Evolutionary conservation across 371 early-diverging fungal genomes (phyloP).

Genomic region (Mortierella sp.): DNA sequence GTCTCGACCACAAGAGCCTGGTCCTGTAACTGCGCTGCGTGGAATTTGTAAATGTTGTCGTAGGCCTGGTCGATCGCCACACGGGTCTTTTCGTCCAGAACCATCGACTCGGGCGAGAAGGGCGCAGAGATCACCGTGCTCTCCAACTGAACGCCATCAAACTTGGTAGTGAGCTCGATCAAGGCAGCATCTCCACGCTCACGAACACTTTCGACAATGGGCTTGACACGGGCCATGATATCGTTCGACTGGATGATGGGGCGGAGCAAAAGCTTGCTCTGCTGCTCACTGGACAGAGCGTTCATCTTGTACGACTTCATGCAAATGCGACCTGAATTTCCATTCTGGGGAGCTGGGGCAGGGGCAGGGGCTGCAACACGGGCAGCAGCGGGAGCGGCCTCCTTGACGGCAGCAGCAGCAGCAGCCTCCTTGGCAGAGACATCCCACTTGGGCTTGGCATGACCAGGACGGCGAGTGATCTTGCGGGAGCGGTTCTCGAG

Average conservation of each 20-base stretch:
- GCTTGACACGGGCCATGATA: conserved; percentile 88
- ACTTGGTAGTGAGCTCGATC: conserved; percentile 86
- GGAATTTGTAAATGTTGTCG: conserved; percentile 93
- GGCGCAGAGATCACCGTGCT: conserved; percentile 86
- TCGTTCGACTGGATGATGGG: conserved; percentile 93
- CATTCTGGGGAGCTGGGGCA: conserved; percentile 35
- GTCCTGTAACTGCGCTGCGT: conserved; percentile 89
- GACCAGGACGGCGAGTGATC: conserved; percentile 92
- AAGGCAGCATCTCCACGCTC: conserved; percentile 90
- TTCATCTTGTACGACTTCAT: conserved; percentile 73
- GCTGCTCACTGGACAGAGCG: conserved; percentile 63
- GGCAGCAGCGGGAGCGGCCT: conserved; percentile 39
- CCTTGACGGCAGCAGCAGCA: conserved; percentile 34
- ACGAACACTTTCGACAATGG: conserved; percentile 91
- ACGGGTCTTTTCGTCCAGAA: conserved; percentile 76
- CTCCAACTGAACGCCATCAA: conserved; percentile 87
- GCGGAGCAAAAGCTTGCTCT: conserved; percentile 80
- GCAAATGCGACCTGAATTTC: conserved; percentile 65
- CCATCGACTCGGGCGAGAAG: conserved; percentile 78
- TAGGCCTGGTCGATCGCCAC: conserved; percentile 95
- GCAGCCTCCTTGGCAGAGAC: conserved; percentile 37
- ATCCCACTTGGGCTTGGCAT: conserved; percentile 89
- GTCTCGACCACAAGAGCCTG: conserved; percentile 89
- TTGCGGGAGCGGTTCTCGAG: conserved; percentile 87
- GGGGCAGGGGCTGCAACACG: conserved; percentile 44